phyloP scores from a whole-genome alignment of 2,329 filamentous ascomycete genomes.

The Chaetomiaceae sp. region DNA sequence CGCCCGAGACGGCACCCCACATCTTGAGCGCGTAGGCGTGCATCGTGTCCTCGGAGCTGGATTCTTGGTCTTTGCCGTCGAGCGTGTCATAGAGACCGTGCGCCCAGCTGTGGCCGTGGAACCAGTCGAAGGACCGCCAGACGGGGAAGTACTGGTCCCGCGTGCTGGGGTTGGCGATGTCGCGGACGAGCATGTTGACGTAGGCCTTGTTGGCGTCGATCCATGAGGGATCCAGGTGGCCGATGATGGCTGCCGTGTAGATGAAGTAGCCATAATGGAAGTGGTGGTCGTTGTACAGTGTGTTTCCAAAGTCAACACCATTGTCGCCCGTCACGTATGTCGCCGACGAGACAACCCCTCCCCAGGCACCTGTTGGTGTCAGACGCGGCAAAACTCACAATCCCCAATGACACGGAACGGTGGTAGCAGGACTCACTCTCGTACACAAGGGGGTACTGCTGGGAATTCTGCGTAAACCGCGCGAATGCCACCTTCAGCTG shows the following conservation, averaged over 20 bases:
- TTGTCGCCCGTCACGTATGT: constrained; percentile 65
- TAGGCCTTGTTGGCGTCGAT: constrained; percentile 66
- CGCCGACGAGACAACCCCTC: constrained; percentile 72
- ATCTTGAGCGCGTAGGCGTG: constrained; percentile 84
- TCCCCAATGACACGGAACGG: no score
- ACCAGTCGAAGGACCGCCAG: constrained; percentile 87
- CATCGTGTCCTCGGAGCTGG: constrained; percentile 85
- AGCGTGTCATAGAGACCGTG: constrained; percentile 66
- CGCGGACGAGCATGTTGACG: constrained; percentile 79
- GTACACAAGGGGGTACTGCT: constrained; percentile 61
- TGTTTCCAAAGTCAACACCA: constrained; percentile 83
- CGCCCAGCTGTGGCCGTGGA: constrained; percentile 90
- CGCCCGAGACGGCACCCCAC: constrained; percentile 79
- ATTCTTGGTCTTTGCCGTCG: constrained; percentile 82
- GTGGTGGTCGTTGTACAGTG: constrained; percentile 72
- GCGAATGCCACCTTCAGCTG: constrained; percentile 63
- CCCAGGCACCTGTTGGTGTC: constrained; percentile 56
- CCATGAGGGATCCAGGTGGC: constrained; percentile 72
- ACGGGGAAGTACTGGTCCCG: constrained; percentile 74
- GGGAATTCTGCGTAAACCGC: constrained; percentile 61
- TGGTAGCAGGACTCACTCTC: constrained; percentile 48
- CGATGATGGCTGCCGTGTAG: constrained; percentile 78
- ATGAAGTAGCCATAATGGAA: constrained; percentile 88
- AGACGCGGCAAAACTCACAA: constrained; percentile 14
- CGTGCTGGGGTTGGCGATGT: constrained; percentile 69